Conservation (phyloP, 1,284 basidiomycete genomes). For the Cyathus pygmaeus region DNA sequence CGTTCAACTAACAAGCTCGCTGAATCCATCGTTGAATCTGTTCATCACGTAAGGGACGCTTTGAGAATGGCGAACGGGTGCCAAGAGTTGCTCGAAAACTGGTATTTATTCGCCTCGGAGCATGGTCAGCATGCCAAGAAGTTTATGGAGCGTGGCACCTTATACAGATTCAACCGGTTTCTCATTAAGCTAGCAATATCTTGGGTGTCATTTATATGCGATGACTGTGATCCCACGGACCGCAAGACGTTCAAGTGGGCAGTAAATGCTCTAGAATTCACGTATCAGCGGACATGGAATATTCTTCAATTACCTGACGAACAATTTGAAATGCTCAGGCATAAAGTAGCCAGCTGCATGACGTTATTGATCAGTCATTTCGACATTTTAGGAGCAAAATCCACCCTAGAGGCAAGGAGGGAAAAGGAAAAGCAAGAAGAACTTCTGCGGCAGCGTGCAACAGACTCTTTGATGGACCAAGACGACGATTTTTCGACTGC, state of each 20-base stretch:
- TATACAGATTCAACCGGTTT: conserved; percentile 83
- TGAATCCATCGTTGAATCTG: conserved; percentile 92
- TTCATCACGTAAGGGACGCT: conserved; percentile 82
- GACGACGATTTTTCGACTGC: conserved; percentile 57
- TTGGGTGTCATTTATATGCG: conserved; percentile 99
- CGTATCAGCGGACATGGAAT: conserved; percentile 90
- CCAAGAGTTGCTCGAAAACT: conserved; percentile 93
- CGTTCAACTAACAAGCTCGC: conserved; percentile 91
- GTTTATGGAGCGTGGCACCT: conserved; percentile 81
- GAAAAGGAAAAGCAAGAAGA: conserved; percentile 89
- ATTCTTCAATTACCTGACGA: conserved; percentile 90
- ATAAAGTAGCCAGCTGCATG: conserved; percentile 97
- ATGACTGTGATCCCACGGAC: conserved; percentile 96
- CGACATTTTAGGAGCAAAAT: conserved; percentile 95
- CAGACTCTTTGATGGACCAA: conserved; percentile 59
- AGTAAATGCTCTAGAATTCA: conserved; percentile 95
- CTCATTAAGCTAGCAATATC: conserved; percentile 91
- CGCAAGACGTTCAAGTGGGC: conserved; percentile 99
- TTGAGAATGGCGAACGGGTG: conserved; percentile 71
- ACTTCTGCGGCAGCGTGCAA: conserved; percentile 69
- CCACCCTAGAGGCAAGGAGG: conserved; percentile 86
- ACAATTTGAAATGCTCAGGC: conserved; percentile 90
- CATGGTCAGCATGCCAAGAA: conserved; percentile 90
- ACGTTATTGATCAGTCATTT: conserved; percentile 96
- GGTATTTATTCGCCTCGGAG: conserved; percentile 97